Evolutionary conservation across 495 filamentous ascomycete species (phyloP), one percentile per base, ranked within the genome.

Genomic region (Aspergillus indologenus): DNA sequence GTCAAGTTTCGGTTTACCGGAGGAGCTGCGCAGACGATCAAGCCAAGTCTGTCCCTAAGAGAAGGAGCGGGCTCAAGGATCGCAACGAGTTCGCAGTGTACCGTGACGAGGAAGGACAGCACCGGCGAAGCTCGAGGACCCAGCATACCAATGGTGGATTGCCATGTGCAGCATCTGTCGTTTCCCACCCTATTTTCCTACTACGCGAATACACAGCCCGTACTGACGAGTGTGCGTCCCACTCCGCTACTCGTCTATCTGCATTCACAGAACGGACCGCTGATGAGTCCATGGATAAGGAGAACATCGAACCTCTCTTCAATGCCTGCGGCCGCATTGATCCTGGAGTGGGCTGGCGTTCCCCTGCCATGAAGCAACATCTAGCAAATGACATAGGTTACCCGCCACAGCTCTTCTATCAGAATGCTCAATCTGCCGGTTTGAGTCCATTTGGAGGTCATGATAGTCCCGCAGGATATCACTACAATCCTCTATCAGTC

Each of bases 271-370:
- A 54, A 50, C 54, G 21, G 20, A 19, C 42, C 47, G 40, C 53
- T 22, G 52, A 49, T 20, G 15, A 57, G 20, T 15, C 53, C 0
- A 34, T 42, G 12, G 67, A 68, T 19, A 78, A 79, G 45, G 78
- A 81, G 54, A 81, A 80, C 60, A 63, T 79, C n/a, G 75, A 77
- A 55, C 78, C 77, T 15, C 69, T 74, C 26, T 31, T 79, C 46
- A 65, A 75, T 48, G 26, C 53, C 22, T 64, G 70, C 23, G 72
- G 68, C 20, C 65, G 67, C n/a, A 65, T 76, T 21, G 74, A 72
- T 17, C 53, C 63, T 40, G 34, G 62, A 29, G 58, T 63, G 5
- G 54, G 48, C 19, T 78, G 71, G 72, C 44, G 67, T 26, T 70
- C 72, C 3, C 68, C 74, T 21, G 59, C 65, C 14, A 12, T 66